Evolutionary conservation across 2,329 filamentous ascomycete genomes (phyloP).

Genomic region (Thielaviopsis musarum): DNA sequence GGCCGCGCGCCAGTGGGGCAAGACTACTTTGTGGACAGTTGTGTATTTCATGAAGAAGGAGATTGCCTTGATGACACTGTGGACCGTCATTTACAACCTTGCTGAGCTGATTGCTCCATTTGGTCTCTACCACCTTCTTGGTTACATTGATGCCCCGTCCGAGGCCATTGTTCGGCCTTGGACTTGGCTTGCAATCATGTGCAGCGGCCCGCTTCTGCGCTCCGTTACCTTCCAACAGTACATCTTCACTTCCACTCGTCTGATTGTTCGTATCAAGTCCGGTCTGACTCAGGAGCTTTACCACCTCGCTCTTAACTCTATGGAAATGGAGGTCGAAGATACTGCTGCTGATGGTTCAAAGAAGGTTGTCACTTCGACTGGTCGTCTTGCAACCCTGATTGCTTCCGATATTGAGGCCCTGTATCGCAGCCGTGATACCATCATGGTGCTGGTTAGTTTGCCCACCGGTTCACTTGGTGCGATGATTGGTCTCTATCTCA

Average conservation of each 20-base stretch:
- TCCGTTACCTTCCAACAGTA: conserved; percentile 39
- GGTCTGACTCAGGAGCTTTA: conserved; percentile 43
- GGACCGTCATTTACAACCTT: conserved; percentile 21
- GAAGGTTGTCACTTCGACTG: conserved; percentile 27
- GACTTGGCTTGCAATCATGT: conserved; percentile 37
- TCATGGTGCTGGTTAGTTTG: conserved; percentile 28
- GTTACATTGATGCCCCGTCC: conserved; percentile 28
- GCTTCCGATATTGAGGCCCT: conserved; percentile 41
- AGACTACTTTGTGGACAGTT: conserved; percentile 29
- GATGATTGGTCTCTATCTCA: conserved; percentile 34
- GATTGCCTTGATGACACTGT: conserved; percentile 28
- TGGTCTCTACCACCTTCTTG: conserved; percentile 34
- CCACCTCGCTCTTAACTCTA: conserved; percentile 35
- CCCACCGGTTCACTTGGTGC: conserved; percentile 31
- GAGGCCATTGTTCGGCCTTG: conserved; percentile 29
- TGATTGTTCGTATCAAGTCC: conserved; percentile 37
- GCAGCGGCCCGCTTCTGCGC: conserved; percentile 27
- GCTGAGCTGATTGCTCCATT: conserved; percentile 36
- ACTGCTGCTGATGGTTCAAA: conserved; percentile 13
- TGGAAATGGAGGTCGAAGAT: conserved; percentile 38
- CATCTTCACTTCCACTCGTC: conserved; percentile 35
- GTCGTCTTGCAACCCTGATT: conserved; percentile 39
- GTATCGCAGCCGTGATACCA: conserved; percentile 32
- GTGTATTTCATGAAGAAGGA: conserved; percentile 27
- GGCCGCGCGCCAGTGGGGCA: conserved; percentile 25